These are phyloP conservation scores for Suillus lakei DNA, from an alignment of 768 basidiomycete species.

Conservation along the genomic window DNA sequence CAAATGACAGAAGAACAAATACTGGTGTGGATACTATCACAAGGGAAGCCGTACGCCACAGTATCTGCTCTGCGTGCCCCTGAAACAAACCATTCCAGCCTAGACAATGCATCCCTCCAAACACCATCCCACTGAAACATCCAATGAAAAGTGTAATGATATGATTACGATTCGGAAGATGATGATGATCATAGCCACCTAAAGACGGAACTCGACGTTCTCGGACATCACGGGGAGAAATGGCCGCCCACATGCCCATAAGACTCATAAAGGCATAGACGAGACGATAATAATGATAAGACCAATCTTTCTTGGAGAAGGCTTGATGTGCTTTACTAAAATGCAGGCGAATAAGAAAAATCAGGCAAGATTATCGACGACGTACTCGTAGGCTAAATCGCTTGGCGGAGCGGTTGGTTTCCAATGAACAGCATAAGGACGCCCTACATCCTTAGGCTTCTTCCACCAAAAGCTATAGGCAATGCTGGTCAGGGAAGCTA, in stretches of 20 bases:
- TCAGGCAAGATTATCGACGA: neutral
- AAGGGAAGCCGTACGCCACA: conserved; percentile 28
- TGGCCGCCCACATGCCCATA: neutral
- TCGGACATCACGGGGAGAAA: neutral
- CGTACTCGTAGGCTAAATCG: neutral
- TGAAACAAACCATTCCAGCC: conserved; percentile 29
- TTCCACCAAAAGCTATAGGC: conserved; percentile 43
- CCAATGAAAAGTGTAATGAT: neutral
- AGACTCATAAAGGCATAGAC: neutral
- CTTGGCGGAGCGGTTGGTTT: neutral
- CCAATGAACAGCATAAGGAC: conserved; percentile 12
- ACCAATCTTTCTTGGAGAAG: neutral
- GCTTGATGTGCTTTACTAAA: neutral
- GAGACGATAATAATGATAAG: neutral
- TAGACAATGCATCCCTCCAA: conserved; percentile 33
- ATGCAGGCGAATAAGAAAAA: neutral
- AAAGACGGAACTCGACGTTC: conserved; percentile 2
- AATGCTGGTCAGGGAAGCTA: conserved; percentile 33
- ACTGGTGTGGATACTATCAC: conserved; percentile 11
- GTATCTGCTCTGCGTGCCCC: conserved; percentile 15
- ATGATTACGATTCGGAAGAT: neutral
- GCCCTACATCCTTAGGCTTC: conserved; percentile 41
- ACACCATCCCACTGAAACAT: conserved; percentile 18
- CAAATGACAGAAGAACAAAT: neutral
- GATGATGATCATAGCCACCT: neutral